Conservation (phyloP, 108 stramenopile genomes). For the Seminavis robusta region DNA sequence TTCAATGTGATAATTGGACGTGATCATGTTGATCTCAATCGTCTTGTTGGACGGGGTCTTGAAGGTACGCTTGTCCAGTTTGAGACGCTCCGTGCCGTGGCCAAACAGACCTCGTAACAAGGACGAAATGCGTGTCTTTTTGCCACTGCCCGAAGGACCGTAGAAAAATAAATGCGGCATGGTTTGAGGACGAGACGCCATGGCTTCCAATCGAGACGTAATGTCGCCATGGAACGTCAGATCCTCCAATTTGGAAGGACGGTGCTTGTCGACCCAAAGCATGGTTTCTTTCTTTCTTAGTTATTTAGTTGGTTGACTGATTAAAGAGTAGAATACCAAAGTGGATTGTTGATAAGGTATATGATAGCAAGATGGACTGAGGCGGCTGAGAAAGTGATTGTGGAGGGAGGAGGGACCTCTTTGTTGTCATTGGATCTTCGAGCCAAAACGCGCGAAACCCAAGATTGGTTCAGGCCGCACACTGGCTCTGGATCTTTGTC, state of each 20-base stretch:
- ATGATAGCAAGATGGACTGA: no score
- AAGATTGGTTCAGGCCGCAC: no score
- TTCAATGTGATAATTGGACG: slow-evolving; percentile 94
- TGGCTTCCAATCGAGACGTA: slow-evolving; percentile 58
- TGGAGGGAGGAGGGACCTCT: no score
- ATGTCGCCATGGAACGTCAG: slow-evolving; percentile 84
- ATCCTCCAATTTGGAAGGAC: slow-evolving; percentile 83
- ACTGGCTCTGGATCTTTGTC: no score
- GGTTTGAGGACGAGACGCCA: slow-evolving; percentile 67
- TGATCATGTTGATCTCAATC: slow-evolving; percentile 93
- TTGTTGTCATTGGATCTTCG: no score
- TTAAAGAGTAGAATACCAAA: no score
- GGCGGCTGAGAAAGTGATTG: no score
- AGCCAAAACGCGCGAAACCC: no score
- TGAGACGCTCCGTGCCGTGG: slow-evolving; percentile 75
- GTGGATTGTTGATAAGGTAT: no score
- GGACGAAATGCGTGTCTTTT: slow-evolving; percentile 92
- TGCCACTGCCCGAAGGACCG: slow-evolving; percentile 96
- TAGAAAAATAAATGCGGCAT: slow-evolving; percentile 95
- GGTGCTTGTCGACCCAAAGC: slow-evolving; percentile 99
- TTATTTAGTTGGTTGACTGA: background rate
- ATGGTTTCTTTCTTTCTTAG: slow-evolving; percentile 56
- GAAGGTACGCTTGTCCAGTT: slow-evolving; percentile 75
- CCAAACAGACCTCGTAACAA: slow-evolving; percentile 93
- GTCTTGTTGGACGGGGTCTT: slow-evolving; percentile 82